Percentiles rank a stretch among this genome's conserved stretches.
Conservation (phyloP, 768 basidiomycete genomes). For the Phlebiopsis flavidoalba region DNA sequence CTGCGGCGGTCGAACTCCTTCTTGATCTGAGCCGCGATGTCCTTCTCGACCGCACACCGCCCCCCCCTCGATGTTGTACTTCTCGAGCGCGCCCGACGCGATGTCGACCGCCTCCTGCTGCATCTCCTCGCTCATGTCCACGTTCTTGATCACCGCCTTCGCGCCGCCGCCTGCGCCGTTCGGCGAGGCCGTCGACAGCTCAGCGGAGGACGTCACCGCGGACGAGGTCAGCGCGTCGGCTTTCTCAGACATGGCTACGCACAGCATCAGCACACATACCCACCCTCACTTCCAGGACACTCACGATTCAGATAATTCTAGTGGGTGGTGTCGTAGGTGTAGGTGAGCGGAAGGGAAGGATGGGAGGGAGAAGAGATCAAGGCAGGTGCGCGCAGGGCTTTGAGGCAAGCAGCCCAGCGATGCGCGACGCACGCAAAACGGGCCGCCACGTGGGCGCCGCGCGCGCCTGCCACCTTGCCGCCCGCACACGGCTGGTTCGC, state of each 20-base stretch:
- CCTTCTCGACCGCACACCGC: too few species aligned
- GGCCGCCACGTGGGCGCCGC: background rate
- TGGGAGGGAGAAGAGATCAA: background rate
- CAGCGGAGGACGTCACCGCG: conserved; percentile 35
- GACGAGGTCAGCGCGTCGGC: conserved; percentile 53
- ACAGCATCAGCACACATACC: background rate
- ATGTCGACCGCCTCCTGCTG: conserved; percentile 92
- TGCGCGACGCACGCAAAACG: background rate
- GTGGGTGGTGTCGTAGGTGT: too few species aligned
- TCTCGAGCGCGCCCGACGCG: conserved; percentile 78
- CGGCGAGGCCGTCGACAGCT: conserved; percentile 29
- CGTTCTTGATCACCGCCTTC: conserved; percentile 93
- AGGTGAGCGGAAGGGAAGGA: background rate
- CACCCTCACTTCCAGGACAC: too few species aligned
- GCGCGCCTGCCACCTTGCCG: background rate
- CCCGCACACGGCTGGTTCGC: too few species aligned
- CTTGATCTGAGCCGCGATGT: conserved; percentile 97
- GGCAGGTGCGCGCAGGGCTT: background rate
- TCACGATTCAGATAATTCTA: too few species aligned
- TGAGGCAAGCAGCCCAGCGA: too few species aligned
- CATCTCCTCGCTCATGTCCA: conserved; percentile 96
- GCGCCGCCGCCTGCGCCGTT: conserved; percentile 33
- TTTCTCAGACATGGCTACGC: conserved; percentile 33
- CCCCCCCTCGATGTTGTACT: conserved; percentile 88
- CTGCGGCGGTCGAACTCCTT: conserved; percentile 93